Conservation (phyloP, 176 grass and related monocot species). For the Phyllostachys edulis region DNA sequence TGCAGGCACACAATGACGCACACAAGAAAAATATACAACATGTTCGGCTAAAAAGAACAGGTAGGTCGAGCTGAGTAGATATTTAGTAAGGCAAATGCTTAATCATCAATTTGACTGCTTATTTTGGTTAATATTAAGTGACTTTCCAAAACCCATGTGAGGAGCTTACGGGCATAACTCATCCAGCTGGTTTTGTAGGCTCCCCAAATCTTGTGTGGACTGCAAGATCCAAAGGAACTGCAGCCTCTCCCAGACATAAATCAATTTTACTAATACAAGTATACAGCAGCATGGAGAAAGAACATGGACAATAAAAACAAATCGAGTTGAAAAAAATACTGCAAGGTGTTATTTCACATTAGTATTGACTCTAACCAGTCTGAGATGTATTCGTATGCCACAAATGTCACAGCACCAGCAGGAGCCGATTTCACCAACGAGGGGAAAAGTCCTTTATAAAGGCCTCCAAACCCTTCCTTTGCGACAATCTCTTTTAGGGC, state of each 20-base stretch:
- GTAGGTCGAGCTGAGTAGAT: not conserved
- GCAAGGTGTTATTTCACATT: conserved; percentile 50
- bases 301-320: conserved; percentile 22
- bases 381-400: conserved; percentile 91
- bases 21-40: not conserved
- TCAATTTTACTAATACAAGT: conserved; percentile 35
- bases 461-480: conserved; percentile 67
- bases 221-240: conserved; percentile 56
- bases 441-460: conserved; percentile 94
- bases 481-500: conserved; percentile 75
- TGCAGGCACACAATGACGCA: not conserved
- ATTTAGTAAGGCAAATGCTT: conserved; percentile 19
- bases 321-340: conserved; percentile 19
- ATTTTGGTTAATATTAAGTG: not conserved
- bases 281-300: conserved; percentile 10
- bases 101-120: conserved; percentile 5
- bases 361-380: conserved; percentile 70
- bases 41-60: not conserved
- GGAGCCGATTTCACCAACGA: conserved; percentile 94
- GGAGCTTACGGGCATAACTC: conserved; percentile 44
- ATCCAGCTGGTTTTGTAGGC: conserved; percentile 42
- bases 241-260: conserved; percentile 39
- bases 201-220: conserved; percentile 45
- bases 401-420: conserved; percentile 90
- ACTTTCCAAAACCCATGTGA: conserved; percentile 33